These are phyloP conservation scores for Ophiocordyceps polyrhachis-furcata DNA, from an alignment of 2,329 filamentous ascomycete genomes.

Conservation along the genomic window DNA sequence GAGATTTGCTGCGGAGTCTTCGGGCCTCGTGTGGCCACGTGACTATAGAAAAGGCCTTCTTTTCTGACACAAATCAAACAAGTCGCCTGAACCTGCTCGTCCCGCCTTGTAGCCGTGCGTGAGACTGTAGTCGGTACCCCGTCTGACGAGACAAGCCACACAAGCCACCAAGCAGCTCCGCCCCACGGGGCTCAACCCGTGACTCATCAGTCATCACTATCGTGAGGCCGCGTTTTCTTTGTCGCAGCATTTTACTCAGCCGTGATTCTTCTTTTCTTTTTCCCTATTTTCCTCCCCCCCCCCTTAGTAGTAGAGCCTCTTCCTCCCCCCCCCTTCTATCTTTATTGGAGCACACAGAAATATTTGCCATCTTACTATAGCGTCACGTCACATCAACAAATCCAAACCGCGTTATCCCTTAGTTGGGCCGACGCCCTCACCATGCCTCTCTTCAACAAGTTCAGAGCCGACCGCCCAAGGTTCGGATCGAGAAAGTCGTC, in stretches of 20 bases:
- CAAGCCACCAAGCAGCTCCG: background rate
- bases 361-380: too few relatives aligned
- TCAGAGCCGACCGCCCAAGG: slow-evolving; percentile 30
- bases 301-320: too few relatives aligned
- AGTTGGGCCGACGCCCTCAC: slow-evolving; percentile 1
- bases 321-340: background rate
- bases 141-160: background rate
- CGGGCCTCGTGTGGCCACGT: too few relatives aligned
- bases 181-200: background rate
- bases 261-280: too few relatives aligned
- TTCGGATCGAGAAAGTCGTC: slow-evolving; percentile 33
- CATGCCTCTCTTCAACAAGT: slow-evolving; percentile 27
- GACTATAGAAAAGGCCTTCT: too few relatives aligned
- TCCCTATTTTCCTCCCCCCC: too few relatives aligned
- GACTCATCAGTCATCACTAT: background rate
- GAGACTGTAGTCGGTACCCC: background rate
- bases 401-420: too few relatives aligned
- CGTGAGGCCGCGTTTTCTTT: background rate
- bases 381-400: too few relatives aligned
- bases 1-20: too few relatives aligned
- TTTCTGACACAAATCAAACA: too few relatives aligned
- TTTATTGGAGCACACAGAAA: background rate
- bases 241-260: too few relatives aligned
- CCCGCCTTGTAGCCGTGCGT: background rate
- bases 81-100: background rate